phyloP scores from a whole-genome alignment of 2,329 filamentous ascomycete species.

The Fusarium poae region DNA sequence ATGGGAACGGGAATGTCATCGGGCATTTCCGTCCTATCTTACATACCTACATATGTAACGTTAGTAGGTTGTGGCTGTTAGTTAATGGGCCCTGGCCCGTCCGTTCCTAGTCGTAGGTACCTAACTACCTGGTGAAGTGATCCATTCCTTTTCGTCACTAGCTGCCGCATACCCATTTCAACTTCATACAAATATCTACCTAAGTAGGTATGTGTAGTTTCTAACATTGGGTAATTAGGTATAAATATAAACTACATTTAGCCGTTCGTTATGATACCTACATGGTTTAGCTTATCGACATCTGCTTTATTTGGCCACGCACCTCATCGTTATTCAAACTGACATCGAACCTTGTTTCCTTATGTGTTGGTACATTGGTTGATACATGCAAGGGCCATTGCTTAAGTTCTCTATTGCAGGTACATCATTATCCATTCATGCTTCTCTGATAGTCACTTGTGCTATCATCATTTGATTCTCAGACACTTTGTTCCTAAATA shows the following conservation, averaged over 20 bases:
- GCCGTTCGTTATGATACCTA: neutral
- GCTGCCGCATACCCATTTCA: neutral
- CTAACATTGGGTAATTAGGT: neutral
- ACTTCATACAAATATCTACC: neutral
- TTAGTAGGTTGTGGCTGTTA: neutral
- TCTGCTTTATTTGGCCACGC: neutral
- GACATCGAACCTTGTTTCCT: neutral
- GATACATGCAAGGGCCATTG: too few relatives aligned
- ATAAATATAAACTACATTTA: neutral
- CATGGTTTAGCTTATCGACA: neutral
- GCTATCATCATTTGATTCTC: neutral
- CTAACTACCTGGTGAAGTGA: too few relatives aligned
- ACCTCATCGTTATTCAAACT: neutral
- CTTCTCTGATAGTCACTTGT: too few relatives aligned
- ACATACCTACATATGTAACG: too few relatives aligned
- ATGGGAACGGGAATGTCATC: slow-evolving; percentile 6
- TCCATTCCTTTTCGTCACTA: neutral
- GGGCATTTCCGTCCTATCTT: slow-evolving; percentile 8
- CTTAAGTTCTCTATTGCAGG: too few relatives aligned
- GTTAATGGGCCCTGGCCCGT: slow-evolving; percentile 1
- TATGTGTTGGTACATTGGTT: too few relatives aligned
- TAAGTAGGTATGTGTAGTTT: too few relatives aligned
- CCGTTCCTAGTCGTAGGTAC: neutral
- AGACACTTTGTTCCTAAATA: neutral
- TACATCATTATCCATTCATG: too few relatives aligned